phyloP scores from a whole-genome alignment of 768 basidiomycete species.

The Agrocybe praecox region DNA sequence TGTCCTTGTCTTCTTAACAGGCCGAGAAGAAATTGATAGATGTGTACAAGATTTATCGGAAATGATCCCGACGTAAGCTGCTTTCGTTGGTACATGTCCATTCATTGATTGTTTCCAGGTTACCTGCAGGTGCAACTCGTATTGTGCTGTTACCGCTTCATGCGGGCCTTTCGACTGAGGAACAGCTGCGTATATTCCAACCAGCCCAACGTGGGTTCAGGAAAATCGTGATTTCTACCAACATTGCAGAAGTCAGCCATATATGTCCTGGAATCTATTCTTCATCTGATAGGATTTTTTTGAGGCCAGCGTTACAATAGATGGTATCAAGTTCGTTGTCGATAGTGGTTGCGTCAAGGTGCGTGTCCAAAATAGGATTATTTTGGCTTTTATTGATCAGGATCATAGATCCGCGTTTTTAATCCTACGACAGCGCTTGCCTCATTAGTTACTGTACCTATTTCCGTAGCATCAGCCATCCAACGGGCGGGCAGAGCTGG shows the following conservation, averaged over 20 bases:
- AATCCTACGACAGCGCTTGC: constrained; percentile 87
- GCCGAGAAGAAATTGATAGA: constrained; percentile 93
- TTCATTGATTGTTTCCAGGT: constrained; percentile 29
- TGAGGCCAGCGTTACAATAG: constrained; percentile 95
- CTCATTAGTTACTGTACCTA: constrained; percentile 80
- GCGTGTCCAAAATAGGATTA: constrained; percentile 1
- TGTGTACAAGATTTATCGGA: constrained; percentile 83
- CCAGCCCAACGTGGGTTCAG: constrained; percentile 72
- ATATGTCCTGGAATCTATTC: neutral
- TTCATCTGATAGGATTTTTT: neutral
- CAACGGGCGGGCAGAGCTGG: constrained; percentile 96
- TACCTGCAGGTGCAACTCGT: constrained; percentile 55
- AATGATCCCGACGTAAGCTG: constrained; percentile 59
- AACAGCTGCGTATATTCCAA: constrained; percentile 87
- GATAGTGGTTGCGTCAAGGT: constrained; percentile 98
- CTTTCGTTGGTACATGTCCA: neutral
- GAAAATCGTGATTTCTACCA: constrained; percentile 92
- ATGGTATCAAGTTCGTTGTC: constrained; percentile 91
- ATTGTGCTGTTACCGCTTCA: constrained; percentile 79
- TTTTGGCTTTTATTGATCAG: neutral
- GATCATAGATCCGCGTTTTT: constrained; percentile 78
- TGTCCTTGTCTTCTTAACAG: constrained; percentile 92
- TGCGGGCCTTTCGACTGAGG: constrained; percentile 85
- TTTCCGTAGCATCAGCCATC: constrained; percentile 86
- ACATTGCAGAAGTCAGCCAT: constrained; percentile 83